A percentile compares a stretch with the other conserved stretches of the same genome.
phyloP scores from a whole-genome alignment of 2,329 filamentous ascomycete species.

The Fusarium globosum region DNA sequence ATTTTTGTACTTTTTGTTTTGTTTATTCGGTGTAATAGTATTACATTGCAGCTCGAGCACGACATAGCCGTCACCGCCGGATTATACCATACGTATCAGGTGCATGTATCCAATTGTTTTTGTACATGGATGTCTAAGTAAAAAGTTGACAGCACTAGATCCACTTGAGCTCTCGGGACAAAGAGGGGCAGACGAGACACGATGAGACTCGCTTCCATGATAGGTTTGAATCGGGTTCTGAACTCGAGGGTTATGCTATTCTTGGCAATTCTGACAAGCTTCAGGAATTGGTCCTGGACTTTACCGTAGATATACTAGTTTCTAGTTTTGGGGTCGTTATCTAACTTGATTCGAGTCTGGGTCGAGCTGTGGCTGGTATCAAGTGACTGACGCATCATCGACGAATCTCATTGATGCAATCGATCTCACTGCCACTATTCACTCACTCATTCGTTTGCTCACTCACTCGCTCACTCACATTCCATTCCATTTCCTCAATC shows the following conservation, averaged over 20 bases:
- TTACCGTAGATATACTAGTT: constrained; percentile 35
- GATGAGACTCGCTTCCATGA: constrained; percentile 18
- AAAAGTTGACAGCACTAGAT: constrained; percentile 2
- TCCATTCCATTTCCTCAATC: not conserved
- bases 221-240: constrained; percentile 1
- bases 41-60: not conserved
- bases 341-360: constrained; percentile 2
- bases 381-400: constrained; percentile 45
- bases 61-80: constrained; percentile 27
- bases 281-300: constrained; percentile 28
- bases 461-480: not conserved
- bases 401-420: constrained; percentile 32
- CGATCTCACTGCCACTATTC: not conserved
- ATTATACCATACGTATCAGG: not conserved
- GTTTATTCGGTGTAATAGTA: not conserved
- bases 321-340: not conserved
- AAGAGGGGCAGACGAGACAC: not conserved
- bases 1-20: not conserved
- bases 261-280: constrained; percentile 24
- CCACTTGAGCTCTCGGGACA: constrained; percentile 10
- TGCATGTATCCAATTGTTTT: not conserved
- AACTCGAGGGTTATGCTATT: constrained; percentile 4
- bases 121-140: not conserved
- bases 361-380: constrained; percentile 29
- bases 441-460: not conserved